Evolutionary conservation across 1,139 yeast genomes (phyloP), one percentile per base, ranked within the genome.

Genomic region (Saccharomycopsis hybrid): DNA sequence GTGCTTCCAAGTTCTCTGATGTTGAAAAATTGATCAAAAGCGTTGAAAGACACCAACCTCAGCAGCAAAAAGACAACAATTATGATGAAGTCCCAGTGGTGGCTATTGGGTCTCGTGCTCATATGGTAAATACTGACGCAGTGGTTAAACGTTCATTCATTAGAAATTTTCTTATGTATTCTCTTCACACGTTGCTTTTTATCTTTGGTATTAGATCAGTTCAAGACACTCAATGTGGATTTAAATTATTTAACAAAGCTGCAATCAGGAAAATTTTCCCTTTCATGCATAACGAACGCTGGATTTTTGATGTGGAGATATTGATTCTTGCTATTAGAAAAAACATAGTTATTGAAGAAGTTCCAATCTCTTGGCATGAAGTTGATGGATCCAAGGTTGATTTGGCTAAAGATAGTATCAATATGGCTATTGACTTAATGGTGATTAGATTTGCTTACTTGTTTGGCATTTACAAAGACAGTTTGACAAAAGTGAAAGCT

Each of bases 281-380:
- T 3, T 83, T 77, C 58, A 79, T 94, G 86, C 97, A 92, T 65
- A 90, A 96, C 11, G 98, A 92, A 66, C 80, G 98, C 52, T 92
- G 98, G 98, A 92, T 94, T 41, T 92, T 92, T 65, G 98, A 92
- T 62, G 97, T 92, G 42, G 98, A 92, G 67, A 79, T 92, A 18
- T 72, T 92, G 56, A 77, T 92, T 55, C 70, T 94, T 54, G 97
- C 92, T 2, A 77, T 79, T 57, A 72, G 86, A 55, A 89, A 87
- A 63, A 60, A 66, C 1, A 82, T 90, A 45, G 73, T 76, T 4
- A 74, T 90, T 49, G 68, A 68, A 47, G 98, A 92, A 67, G 78
- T 89, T 32, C 82, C 97, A 11, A 88, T 92, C 41, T 85, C 85
- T 56, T 92, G 98, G 98, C 96, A 89, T 65, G 98, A 92, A 67